Conservation (phyloP, 257 asterid species). For the Misopates orontium region DNA sequence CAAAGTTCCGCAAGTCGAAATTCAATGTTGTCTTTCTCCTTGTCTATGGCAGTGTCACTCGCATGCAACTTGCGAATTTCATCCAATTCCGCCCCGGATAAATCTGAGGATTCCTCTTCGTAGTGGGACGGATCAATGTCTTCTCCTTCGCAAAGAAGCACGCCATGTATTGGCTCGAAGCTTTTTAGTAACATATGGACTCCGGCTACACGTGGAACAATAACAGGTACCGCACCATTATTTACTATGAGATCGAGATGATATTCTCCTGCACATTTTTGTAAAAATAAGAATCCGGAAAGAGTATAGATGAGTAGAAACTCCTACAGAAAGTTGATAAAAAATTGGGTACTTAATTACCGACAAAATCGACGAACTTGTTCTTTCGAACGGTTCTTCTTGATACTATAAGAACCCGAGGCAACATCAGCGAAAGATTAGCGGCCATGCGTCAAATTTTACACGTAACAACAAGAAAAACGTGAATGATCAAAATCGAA, state of each 20-base stretch:
- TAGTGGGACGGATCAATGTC: constrained; percentile 82
- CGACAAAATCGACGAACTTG: constrained; percentile 68
- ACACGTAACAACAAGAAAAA: too few relatives aligned
- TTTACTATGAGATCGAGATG: constrained; percentile 79
- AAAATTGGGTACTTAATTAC: constrained; percentile 14
- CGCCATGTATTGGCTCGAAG: constrained; percentile 90
- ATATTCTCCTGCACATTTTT: constrained; percentile 93
- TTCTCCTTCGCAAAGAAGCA: constrained; percentile 88
- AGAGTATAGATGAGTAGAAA: too few relatives aligned
- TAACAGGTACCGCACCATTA: constrained; percentile 81
- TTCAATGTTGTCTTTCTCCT: constrained; percentile 80
- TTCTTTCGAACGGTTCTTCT: constrained; percentile 62
- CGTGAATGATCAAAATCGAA: too few relatives aligned
- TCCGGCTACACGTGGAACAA: constrained; percentile 81
- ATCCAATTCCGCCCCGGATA: constrained; percentile 64
- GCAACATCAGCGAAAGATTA: constrained; percentile 50
- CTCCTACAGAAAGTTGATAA: not conserved
- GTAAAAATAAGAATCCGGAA: too few relatives aligned
- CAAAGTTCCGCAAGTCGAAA: constrained; percentile 79
- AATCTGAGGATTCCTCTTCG: constrained; percentile 49
- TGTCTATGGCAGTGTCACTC: constrained; percentile 72
- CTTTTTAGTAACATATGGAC: constrained; percentile 70
- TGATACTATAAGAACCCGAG: constrained; percentile 65
- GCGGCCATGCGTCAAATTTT: constrained; percentile 36
- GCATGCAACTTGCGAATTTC: constrained; percentile 59